Percentiles rank a stretch among this genome's conserved stretches.
These are phyloP conservation scores for Vanrija pseudolonga DNA, from an alignment of 1,284 basidiomycete genomes.

Conservation along the genomic window DNA sequence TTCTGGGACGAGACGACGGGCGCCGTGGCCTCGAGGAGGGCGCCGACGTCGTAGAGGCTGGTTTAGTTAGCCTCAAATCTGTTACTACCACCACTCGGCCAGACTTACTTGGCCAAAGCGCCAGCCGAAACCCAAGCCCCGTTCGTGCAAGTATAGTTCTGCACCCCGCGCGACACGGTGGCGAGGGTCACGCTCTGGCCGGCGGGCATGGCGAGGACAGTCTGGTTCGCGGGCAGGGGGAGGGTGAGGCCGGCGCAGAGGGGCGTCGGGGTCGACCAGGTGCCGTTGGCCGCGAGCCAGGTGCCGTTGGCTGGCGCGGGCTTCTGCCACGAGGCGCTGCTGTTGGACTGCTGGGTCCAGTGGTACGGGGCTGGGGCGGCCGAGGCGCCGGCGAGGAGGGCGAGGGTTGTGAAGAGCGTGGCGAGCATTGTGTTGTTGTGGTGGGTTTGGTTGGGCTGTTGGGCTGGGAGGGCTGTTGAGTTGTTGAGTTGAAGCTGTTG, in stretches of 20 bases:
- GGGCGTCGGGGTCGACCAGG: too few relatives aligned
- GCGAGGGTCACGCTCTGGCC: conserved; percentile 15
- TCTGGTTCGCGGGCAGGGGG: conserved; percentile 3
- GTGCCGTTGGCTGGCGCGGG: too few relatives aligned
- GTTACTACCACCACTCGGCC: not conserved
- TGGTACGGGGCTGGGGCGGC: too few relatives aligned
- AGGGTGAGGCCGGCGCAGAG: not conserved
- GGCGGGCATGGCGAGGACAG: conserved; percentile 8
- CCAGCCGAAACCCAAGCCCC: conserved; percentile 29
- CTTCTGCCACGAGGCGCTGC: too few relatives aligned
- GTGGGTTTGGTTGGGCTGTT: too few relatives aligned
- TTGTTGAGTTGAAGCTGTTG: too few relatives aligned
- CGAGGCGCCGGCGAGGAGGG: too few relatives aligned
- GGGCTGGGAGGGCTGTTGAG: too few relatives aligned
- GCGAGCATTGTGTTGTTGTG: too few relatives aligned
- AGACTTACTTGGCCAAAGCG: conserved; percentile 35
- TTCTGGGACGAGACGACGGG: conserved; percentile 34
- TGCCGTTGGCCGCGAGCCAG: too few relatives aligned
- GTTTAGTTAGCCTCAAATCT: not conserved
- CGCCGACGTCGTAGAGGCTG: conserved; percentile 59
- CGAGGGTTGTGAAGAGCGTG: too few relatives aligned
- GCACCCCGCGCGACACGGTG: conserved; percentile 28
- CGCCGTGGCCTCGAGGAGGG: conserved; percentile 50
- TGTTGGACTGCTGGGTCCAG: too few relatives aligned
- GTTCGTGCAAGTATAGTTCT: conserved; percentile 38